These are phyloP conservation scores for Emmonsiellopsis sp. DNA, from an alignment of 2,329 filamentous ascomycete species.

Conservation along the genomic window DNA sequence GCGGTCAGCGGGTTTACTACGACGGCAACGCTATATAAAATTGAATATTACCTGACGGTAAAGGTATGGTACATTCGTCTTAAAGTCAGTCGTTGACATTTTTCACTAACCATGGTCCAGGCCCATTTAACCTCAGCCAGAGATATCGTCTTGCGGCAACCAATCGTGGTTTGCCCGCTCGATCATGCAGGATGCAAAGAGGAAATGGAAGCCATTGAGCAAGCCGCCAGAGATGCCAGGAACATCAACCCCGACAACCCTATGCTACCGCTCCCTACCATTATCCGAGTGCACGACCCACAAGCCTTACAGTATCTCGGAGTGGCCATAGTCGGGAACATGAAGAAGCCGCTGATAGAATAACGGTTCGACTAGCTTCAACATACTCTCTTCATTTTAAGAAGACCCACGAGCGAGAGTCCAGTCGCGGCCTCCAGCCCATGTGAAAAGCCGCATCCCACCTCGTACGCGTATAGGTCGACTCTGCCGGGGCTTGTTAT, in stretches of 20 bases:
- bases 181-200: slow-evolving; percentile 95
- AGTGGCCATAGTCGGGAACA: slow-evolving; percentile 53
- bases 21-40: slow-evolving; percentile 89
- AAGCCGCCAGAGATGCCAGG: slow-evolving; percentile 86
- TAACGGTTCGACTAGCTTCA: slow-evolving; percentile 23
- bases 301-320: slow-evolving; percentile 52
- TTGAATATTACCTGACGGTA: slow-evolving; percentile 91
- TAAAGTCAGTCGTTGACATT: slow-evolving; percentile 3
- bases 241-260: slow-evolving; percentile 83
- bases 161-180: slow-evolving; percentile 90
- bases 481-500: too few relatives aligned
- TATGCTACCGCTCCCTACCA: slow-evolving; percentile 77
- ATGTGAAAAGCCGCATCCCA: too few relatives aligned
- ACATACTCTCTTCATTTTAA: background rate
- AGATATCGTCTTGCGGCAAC: slow-evolving; percentile 81
- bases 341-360: slow-evolving; percentile 57
- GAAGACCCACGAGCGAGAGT: too few relatives aligned
- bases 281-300: slow-evolving; percentile 69
- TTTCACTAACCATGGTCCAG: slow-evolving; percentile 39
- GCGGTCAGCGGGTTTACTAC: slow-evolving; percentile 87
- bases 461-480: too few relatives aligned
- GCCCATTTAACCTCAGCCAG: slow-evolving; percentile 78
- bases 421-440: too few relatives aligned
- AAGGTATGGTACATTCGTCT: slow-evolving; percentile 54
- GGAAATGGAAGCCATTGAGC: slow-evolving; percentile 97